Evolutionary conservation across 495 filamentous ascomycete species (phyloP).

Genomic region (Talaromyces trachyspermus): DNA sequence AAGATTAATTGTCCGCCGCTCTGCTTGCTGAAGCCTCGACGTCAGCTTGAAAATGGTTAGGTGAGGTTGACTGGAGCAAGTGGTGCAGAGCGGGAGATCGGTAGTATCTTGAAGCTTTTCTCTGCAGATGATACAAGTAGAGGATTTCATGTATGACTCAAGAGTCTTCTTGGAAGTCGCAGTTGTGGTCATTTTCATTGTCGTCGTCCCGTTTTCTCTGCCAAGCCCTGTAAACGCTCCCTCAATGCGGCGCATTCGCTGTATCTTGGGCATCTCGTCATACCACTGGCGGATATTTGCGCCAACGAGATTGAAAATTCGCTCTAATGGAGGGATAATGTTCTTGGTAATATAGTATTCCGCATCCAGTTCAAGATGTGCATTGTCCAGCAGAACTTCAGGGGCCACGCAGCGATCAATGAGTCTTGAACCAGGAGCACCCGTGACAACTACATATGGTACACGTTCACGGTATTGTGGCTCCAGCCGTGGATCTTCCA

Average conservation of each 20-base stretch:
- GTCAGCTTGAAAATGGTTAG: slow-evolving; percentile 55
- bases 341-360: slow-evolving; percentile 98
- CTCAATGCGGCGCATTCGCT: slow-evolving; percentile 58
- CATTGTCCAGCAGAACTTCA: slow-evolving; percentile 68
- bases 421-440: slow-evolving; percentile 75
- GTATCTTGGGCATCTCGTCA: slow-evolving; percentile 91
- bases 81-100: slow-evolving; percentile 50
- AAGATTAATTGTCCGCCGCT: slow-evolving; percentile 60
- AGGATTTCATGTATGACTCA: slow-evolving; percentile 79
- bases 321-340: slow-evolving; percentile 85
- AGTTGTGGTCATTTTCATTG: slow-evolving; percentile 12
- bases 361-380: slow-evolving; percentile 77
- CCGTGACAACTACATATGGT: slow-evolving; percentile 86
- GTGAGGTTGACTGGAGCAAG: slow-evolving; percentile 51
- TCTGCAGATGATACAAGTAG: slow-evolving; percentile 71
- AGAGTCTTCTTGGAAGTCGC: slow-evolving; percentile 54
- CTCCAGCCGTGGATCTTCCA: slow-evolving; percentile 74
- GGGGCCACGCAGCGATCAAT: slow-evolving; percentile 88
- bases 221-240: slow-evolving; percentile 12
- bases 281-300: slow-evolving; percentile 90
- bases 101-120: slow-evolving; percentile 49
- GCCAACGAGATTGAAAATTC: slow-evolving; percentile 95
- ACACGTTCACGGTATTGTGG: slow-evolving; percentile 94
- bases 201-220: slow-evolving; percentile 14
- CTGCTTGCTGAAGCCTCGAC: slow-evolving; percentile 49